Evolutionary conservation across 2,329 filamentous ascomycete genomes (phyloP), one percentile per base, ranked within the genome.

Genomic region (Ambrosiella beaveri): DNA sequence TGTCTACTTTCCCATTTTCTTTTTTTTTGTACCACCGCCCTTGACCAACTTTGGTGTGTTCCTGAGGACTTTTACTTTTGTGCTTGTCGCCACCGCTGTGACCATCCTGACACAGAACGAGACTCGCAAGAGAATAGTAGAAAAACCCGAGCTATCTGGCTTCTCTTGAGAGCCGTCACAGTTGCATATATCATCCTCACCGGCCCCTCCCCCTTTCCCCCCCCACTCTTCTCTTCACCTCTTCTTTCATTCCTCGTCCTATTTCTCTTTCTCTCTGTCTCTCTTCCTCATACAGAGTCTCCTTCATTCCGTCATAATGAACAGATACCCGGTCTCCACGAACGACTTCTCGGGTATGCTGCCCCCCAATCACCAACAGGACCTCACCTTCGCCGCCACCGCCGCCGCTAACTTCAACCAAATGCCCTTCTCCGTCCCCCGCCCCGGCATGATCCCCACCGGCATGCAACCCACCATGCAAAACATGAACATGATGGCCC

Each of bases 111-210:
- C 44, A 47, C 40, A 41, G 40, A 41, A 11, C 40, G 17, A 17
- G 5, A 8, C 44, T 47, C 3, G 44, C 44, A 13, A 3, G 44
- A 15, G 44, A 47, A 13, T 17, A 47, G 6, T 47, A n/a, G 8
- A 47, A 13, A n/a, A 15, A 15, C 8, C 19, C 2, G 9, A 19
- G n/a, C 9, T 11, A 51, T 9, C 11, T 36, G 27, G 12, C 35
- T 51, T n/a, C 2, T 36, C 35, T 36, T n/a, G 12, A 19, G 2
- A 11, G 36, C 3, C 15, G 9, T 36, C 47, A 54, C 13, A 17
- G 8, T n/a, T 27, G n/a, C 38, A 53, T 58, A 58, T 58, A 58
- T 54, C 53, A 58, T 35, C 35, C 52, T 39, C 19, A 15, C n/a
- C 15, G 40, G 27, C 27, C 27, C 27, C 27, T 27, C 1, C 27